Conservation (phyloP, 306 rosid species). For the Cucumis cinereus region DNA sequence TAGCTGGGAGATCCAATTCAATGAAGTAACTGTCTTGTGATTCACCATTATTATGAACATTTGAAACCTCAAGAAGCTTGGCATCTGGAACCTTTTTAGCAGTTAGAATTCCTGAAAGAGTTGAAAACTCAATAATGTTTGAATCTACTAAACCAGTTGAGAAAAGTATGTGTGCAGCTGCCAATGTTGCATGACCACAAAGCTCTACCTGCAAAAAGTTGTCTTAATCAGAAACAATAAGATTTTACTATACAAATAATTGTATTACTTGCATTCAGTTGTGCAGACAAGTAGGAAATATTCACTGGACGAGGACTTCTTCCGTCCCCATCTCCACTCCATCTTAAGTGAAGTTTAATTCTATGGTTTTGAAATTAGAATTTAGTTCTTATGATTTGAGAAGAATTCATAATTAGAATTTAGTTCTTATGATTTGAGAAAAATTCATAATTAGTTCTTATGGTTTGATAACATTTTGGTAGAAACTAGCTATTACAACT, state of each 20-base stretch:
- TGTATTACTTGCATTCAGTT: not conserved
- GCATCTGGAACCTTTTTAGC: conserved; percentile 20
- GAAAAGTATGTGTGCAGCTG: conserved; percentile 50
- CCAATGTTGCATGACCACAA: conserved; percentile 86
- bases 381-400: too few species aligned
- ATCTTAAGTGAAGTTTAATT: too few species aligned
- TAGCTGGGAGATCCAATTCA: conserved; percentile 40
- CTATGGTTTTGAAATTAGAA: too few species aligned
- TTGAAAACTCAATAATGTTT: conserved; percentile 36
- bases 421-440: too few species aligned
- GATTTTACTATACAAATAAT: not conserved
- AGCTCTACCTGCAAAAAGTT: conserved; percentile 45
- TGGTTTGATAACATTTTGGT: too few species aligned
- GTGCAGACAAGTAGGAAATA: not conserved
- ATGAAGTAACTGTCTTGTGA: conserved; percentile 18
- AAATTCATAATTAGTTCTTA: too few species aligned
- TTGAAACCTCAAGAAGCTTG: not conserved
- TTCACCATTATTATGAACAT: conserved; percentile 13
- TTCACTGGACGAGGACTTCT: too few species aligned
- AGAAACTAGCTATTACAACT: too few species aligned
- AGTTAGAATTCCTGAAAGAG: conserved; percentile 56
- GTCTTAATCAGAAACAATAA: not conserved
- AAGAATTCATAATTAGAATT: too few species aligned
- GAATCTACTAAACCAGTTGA: conserved; percentile 30
- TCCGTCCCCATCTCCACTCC: too few species aligned